Base-by-base conservation (phyloP, 2,329 filamentous ascomycete genomes). In the Sarocladium oryzae region DNA sequence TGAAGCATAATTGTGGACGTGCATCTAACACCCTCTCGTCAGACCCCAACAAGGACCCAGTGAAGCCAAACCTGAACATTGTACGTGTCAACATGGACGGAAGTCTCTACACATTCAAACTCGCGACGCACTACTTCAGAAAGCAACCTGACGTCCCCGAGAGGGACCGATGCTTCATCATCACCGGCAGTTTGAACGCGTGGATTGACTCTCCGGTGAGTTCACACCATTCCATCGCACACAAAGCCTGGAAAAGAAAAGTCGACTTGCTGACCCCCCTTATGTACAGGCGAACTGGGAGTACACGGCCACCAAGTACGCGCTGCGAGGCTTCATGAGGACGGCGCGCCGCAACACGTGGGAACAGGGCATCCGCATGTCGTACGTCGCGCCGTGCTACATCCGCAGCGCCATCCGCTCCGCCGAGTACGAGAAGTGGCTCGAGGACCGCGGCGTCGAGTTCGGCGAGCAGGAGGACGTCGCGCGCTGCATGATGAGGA, bases 121-220 rank as follows among this genome's bases (percentile, higher is more conserved):
- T 76, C 0, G 73, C 72, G 0, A 61, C 73, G 8, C 70, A 75
- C 54, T 74, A 74, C 53, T 75, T 76, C 56, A 58, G 70, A 2
- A 63, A 68, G 40, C 66, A 70, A 30, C 68, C 69, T 0, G 65
- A 68, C 15, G 61, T 55, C 0, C 57, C 63, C 0, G 63, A 67
- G 1, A 60, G 67, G 6, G 73, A 77, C 52, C 66, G 74, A 1
- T 74, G 73, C 52, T 69, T 78, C 33, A 72, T 78, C 45, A 69
- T 78, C 20, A 75, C 69, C 0, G 71, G 70, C 3, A 74, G 70
- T 51, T 67, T 78, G 58, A 72, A 72, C 0, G 69, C 67, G 0
- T 78, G 68, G 58, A 68, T 75, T 43, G 75, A 77, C 53, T 68
- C 67, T 7, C 69, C 69, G 21, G 62, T 63, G 56, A 13, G 30